Base-by-base conservation (phyloP, 2,329 filamentous ascomycete species). In the Fusarium albosuccineum region DNA sequence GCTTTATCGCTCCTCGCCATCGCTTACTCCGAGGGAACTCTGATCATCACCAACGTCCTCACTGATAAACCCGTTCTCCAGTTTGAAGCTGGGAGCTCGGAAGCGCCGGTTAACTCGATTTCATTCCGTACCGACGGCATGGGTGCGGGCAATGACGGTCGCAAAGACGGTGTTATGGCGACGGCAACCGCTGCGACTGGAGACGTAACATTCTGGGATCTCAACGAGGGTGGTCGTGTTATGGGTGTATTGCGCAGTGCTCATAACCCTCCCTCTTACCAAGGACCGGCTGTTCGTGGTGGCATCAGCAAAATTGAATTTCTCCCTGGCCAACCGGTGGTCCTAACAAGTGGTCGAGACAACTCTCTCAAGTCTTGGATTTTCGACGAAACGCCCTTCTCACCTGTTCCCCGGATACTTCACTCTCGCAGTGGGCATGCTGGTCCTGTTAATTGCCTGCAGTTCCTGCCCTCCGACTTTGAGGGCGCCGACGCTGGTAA, bases 291-390 rank as follows among this genome's bases (percentile, higher is more conserved):
- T n/a, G 85, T 92, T 16, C 85, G 88, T 13, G 92, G 92, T 29
- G 95, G 94, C 5, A 87, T 97, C 46, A 97, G 90, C 81, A 94
- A 92, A 75, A 83, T 97, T 17, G 93, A 97, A 73, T 99, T 99
- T 73, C 83, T 99, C 10, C 83, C 90, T 14, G 95, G 94, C 0
- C 97, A 99, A 76, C 92, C 93, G 6, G 91, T 98, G 3, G 87
- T 99, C 41, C 84, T 98, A 29, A 97, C 94, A 9, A 96, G 93
- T 67, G 97, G 96, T 5, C 85, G 92, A 48, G 96, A 99, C 77
- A 99, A 99, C 79, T 93, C 94, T 9, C 82, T 99, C 61, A 97
- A 95, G 77, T 94, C 94, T 6, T 97, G 95, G 95, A 96, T 98
- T 64, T 97, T 97, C 72, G 95, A 98, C 74, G 91, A 97, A 77